Evolutionary conservation across 495 filamentous ascomycete genomes (phyloP).

Genomic region (Lophiostoma macrostomum): DNA sequence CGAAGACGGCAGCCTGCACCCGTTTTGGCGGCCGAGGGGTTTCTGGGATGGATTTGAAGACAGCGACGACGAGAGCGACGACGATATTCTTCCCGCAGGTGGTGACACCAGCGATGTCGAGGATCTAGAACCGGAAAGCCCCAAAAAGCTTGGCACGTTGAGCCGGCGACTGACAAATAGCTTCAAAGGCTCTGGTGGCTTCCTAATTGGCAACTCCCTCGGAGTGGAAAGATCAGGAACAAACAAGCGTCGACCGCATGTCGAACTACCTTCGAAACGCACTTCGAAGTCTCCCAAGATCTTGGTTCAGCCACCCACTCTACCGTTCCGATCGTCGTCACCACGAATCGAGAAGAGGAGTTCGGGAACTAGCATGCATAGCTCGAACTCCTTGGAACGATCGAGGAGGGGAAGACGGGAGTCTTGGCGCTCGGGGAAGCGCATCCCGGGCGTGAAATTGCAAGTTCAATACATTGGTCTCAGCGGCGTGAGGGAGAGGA

Average conservation of each 20-base stretch:
- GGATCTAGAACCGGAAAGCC: slow-evolving; percentile 26
- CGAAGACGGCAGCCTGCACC: slow-evolving; percentile 60
- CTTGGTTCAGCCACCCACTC: slow-evolving; percentile 18
- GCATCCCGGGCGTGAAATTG: slow-evolving; percentile 46
- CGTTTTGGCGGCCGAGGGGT: slow-evolving; percentile 74
- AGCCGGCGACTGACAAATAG: slow-evolving; percentile 25
- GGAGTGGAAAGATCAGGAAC: slow-evolving; percentile 46
- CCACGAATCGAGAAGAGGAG: slow-evolving; percentile 17
- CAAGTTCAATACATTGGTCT: slow-evolving; percentile 54
- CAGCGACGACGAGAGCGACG: slow-evolving; percentile 43
- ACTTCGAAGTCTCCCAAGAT: slow-evolving; percentile 25
- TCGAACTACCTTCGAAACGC: slow-evolving; percentile 47
- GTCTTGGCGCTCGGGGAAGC: slow-evolving; percentile 36
- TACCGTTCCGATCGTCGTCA: slow-evolving; percentile 7
- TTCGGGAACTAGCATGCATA: slow-evolving; percentile 19
- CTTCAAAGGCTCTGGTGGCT: slow-evolving; percentile 34
- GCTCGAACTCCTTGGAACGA: slow-evolving; percentile 36
- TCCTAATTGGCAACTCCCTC: slow-evolving; percentile 50
- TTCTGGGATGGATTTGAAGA: slow-evolving; percentile 66
- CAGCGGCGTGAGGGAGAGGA: slow-evolving; percentile 50
- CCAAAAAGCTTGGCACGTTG: slow-evolving; percentile 27
- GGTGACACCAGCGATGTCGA: slow-evolving; percentile 41
- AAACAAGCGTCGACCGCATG: slow-evolving; percentile 51
- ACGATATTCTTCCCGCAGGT: slow-evolving; percentile 33
- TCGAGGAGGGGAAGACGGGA: slow-evolving; percentile 24